Conservation (phyloP, 805 yeast species). For the Teunomyces cretensis region DNA sequence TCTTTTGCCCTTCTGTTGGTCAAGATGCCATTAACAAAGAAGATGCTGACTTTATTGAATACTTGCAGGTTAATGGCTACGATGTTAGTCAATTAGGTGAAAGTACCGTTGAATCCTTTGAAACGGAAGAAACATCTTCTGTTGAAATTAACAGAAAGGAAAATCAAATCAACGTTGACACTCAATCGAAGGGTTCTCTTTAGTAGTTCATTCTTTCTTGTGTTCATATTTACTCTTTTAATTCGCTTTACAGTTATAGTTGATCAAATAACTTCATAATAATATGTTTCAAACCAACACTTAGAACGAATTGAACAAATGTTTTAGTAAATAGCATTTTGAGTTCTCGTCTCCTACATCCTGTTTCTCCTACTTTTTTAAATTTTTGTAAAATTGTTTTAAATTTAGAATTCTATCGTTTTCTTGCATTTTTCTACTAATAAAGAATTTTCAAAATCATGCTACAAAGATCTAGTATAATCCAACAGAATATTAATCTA, state of each 20-base stretch:
- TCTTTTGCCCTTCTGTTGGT: constrained; percentile 76
- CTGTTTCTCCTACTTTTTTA: too few species aligned
- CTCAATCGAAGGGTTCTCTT: constrained; percentile 7
- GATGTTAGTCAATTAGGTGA: constrained; percentile 62
- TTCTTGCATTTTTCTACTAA: too few species aligned
- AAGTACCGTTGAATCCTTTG: constrained; percentile 2
- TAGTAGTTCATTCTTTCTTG: neutral
- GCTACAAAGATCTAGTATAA: neutral
- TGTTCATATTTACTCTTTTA: neutral
- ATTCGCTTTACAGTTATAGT: neutral
- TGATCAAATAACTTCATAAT: neutral
- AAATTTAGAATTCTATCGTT: too few species aligned
- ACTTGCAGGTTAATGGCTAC: constrained; percentile 66
- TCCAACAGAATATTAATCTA: neutral
- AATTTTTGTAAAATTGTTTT: too few species aligned
- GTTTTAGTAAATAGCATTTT: too few species aligned
- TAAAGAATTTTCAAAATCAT: too few species aligned
- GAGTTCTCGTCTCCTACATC: too few species aligned
- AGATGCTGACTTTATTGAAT: constrained; percentile 68
- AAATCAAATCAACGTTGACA: constrained; percentile 7
- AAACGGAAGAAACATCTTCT: constrained; percentile 1
- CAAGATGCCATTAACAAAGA: constrained; percentile 81
- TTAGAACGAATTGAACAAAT: neutral
- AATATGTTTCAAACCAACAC: too few species aligned
- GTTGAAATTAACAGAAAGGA: constrained; percentile 1